Evolutionary conservation across 2,329 filamentous ascomycete species (phyloP), one percentile per base, ranked within the genome.

Genomic region (Colletotrichum spinosum): DNA sequence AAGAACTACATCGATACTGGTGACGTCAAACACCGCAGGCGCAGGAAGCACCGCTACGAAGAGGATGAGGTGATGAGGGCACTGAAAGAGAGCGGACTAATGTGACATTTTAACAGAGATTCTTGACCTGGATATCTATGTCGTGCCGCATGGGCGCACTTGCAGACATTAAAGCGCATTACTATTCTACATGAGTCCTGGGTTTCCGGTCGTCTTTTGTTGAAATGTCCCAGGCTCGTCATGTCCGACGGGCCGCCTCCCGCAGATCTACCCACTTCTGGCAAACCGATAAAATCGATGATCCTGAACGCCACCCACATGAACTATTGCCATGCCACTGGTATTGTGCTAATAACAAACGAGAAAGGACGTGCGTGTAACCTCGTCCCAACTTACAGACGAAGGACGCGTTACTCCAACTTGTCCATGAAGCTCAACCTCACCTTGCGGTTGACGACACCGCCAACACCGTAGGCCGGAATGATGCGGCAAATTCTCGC

Each of bases 391-490:
- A 25, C 25, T 25, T 25, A 25, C 25, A 25, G 25, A 25, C 25
- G 25, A 25, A 25, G 25, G 25, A 25, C 25, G 25, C 25, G 48
- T 11, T 38, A 53, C 34, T 60, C 60, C 2, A 58, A 46, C 33
- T 76, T 84, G 70, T 80, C 81, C 90, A 97, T 94, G 70, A 95
- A 74, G 57, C 75, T 81, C 72, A 80, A 82, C 70, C 94, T 84
- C 49, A 95, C 82, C 72, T 91, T 89, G 65, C 84, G 85, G 78
- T 97, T 97, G 10, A 96, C 91, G 10, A 97, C 92, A 0, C 94
- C 94, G 1, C 94, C 94, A 11, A 97, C 84, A 2, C 94, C 94
- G 81, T 95, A 97, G 0, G 94, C 94, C 15, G 94, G 94, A 2
- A 97, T 85, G 71, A 97, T 97, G 72, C 94, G 86, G 67, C 91